Evolutionary conservation across 148 eudicot genomes (phyloP).

Genomic region (Persicaria tinctoria): DNA sequence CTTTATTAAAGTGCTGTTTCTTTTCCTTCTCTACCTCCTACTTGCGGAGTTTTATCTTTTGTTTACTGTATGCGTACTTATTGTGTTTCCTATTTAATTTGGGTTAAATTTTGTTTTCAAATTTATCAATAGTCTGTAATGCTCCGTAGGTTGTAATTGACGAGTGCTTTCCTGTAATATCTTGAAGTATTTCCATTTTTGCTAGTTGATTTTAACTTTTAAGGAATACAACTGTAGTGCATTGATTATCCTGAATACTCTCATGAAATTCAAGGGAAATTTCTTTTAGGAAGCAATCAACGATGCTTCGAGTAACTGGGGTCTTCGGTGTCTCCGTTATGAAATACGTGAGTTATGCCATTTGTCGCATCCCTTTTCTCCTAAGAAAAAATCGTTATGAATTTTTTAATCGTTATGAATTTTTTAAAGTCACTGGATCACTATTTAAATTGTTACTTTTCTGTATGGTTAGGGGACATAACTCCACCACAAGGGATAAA

Average conservation of each 20-base stretch:
- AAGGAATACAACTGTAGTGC: neutral
- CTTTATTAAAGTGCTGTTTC: neutral
- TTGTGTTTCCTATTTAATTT: neutral
- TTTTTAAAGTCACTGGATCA: neutral
- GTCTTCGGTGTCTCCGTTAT: conserved; percentile 81
- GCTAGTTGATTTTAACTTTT: neutral
- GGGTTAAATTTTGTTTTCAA: neutral
- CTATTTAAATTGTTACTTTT: neutral
- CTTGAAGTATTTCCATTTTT: neutral
- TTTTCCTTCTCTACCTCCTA: neutral
- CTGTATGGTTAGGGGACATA: conserved; percentile 64
- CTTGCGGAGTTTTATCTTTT: neutral
- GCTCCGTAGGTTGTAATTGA: neutral
- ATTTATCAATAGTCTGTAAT: neutral
- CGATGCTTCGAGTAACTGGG: conserved; percentile 87
- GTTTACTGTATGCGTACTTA: neutral
- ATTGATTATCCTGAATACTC: neutral
- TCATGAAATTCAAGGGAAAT: neutral
- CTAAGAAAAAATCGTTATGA: neutral
- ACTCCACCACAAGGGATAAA: conserved; percentile 81
- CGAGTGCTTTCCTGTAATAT: neutral
- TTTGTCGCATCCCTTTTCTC: neutral
- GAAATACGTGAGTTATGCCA: conserved; percentile 59
- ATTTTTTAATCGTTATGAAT: neutral
- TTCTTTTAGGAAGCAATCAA: conserved; percentile 58